phyloP scores from a whole-genome alignment of 371 early-diverging fungal genomes.

The Apophysomyces ossiformis region DNA sequence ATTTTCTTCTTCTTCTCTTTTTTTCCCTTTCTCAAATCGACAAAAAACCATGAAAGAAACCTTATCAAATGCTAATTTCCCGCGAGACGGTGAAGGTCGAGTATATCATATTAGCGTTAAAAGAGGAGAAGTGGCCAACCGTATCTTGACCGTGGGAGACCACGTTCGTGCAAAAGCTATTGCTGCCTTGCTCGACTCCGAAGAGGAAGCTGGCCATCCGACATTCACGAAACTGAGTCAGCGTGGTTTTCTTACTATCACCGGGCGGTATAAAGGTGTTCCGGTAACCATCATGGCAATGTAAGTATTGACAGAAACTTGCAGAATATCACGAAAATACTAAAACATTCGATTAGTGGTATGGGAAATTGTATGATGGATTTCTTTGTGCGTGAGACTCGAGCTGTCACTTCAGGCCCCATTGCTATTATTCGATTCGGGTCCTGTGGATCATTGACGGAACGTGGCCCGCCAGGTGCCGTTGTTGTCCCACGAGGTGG shows the following conservation, averaged over 20 bases:
- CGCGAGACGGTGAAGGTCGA: slow-evolving; percentile 76
- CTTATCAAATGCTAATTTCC: slow-evolving; percentile 83
- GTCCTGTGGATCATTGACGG: slow-evolving; percentile 84
- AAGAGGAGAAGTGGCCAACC: slow-evolving; percentile 85
- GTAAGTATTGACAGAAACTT: slow-evolving; percentile 32
- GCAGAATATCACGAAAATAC: neutral
- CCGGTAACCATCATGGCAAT: slow-evolving; percentile 91
- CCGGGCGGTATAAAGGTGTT: slow-evolving; percentile 81
- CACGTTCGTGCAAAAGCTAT: slow-evolving; percentile 76
- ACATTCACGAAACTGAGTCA: slow-evolving; percentile 69
- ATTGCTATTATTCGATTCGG: slow-evolving; percentile 88
- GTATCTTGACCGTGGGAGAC: slow-evolving; percentile 95
- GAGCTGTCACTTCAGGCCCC: slow-evolving; percentile 86
- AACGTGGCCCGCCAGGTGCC: slow-evolving; percentile 66
- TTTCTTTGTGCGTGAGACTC: slow-evolving; percentile 90
- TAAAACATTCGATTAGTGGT: slow-evolving; percentile 32
- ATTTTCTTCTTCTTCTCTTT: slow-evolving; percentile 12
- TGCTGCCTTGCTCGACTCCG: slow-evolving; percentile 64
- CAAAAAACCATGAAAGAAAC: slow-evolving; percentile 43
- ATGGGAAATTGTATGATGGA: slow-evolving; percentile 94
- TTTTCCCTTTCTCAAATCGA: slow-evolving; percentile 1
- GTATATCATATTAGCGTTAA: slow-evolving; percentile 90
- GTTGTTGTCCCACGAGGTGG: slow-evolving; percentile 79
- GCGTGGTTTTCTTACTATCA: slow-evolving; percentile 91
- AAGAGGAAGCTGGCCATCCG: slow-evolving; percentile 54